Conservation (phyloP, 805 yeast genomes). For the Suhomyces xylopsoci region DNA sequence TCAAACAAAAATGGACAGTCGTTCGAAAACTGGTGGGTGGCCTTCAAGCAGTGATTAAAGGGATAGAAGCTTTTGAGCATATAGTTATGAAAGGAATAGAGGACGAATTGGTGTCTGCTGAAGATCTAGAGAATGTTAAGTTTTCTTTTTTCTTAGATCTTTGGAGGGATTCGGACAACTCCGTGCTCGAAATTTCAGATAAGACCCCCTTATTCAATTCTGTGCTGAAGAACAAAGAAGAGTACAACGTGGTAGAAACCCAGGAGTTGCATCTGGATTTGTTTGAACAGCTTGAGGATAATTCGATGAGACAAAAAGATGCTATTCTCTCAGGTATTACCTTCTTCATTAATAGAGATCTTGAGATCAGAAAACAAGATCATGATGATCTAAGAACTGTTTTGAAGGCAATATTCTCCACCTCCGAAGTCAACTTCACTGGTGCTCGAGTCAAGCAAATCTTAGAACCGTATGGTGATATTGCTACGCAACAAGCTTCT, state of each 20-base stretch:
- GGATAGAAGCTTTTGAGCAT: conserved; percentile 65
- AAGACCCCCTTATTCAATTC: conserved; percentile 38
- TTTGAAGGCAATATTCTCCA: conserved; percentile 57
- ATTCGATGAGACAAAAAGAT: conserved; percentile 73
- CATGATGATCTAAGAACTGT: conserved; percentile 39
- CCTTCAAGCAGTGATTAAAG: conserved; percentile 51
- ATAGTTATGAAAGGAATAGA: conserved; percentile 58
- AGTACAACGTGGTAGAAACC: conserved; percentile 41
- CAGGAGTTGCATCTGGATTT: conserved; percentile 15
- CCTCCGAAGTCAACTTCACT: conserved; percentile 47
- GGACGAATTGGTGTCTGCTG: conserved; percentile 47
- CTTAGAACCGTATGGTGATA: conserved; percentile 46
- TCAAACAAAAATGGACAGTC: conserved; percentile 68
- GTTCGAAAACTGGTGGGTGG: conserved; percentile 52
- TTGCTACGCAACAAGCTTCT: conserved; percentile 48
- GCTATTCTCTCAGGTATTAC: conserved; percentile 45
- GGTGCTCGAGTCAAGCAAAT: conserved; percentile 44
- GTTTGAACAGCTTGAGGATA: conserved; percentile 47
- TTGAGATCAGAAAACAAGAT: conserved; percentile 9
- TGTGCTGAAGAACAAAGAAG: conserved; percentile 46
- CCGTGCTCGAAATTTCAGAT: conserved; percentile 25
- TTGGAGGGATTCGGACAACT: conserved; percentile 60
- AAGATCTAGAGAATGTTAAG: conserved; percentile 51
- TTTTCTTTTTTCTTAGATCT: conserved; percentile 50
- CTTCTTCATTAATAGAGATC: conserved; percentile 35